Evolutionary conservation across 2,329 filamentous ascomycete species (phyloP).

Genomic region (Colletotrichum tanaceti): DNA sequence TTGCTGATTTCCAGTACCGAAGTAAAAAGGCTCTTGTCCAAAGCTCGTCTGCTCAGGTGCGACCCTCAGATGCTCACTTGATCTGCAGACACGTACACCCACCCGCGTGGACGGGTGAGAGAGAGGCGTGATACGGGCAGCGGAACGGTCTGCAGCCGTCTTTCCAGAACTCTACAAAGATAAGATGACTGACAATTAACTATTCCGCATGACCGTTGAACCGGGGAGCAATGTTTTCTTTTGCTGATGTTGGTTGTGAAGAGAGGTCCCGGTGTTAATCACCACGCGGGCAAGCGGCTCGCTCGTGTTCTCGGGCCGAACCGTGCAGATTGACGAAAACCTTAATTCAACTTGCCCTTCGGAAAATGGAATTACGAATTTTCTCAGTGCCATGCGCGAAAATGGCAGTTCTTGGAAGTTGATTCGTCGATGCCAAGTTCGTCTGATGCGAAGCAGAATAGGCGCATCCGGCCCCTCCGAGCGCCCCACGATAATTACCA

Average conservation of each 20-base stretch:
- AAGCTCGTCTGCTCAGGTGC: neutral
- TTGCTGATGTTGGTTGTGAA: neutral
- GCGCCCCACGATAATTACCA: neutral
- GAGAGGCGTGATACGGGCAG: neutral
- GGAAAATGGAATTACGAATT: slow-evolving; percentile 17
- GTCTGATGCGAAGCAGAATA: slow-evolving; percentile 7
- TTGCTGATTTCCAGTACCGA: neutral
- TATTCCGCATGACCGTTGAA: neutral
- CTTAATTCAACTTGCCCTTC: neutral
- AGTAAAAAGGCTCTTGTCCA: neutral
- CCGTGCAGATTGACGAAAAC: slow-evolving; percentile 32
- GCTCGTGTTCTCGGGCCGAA: slow-evolving; percentile 34
- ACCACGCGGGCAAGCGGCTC: slow-evolving; percentile 18
- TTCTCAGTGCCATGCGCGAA: slow-evolving; percentile 8
- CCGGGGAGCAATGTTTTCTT: neutral
- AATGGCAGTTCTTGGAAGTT: slow-evolving; percentile 8
- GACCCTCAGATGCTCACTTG: neutral
- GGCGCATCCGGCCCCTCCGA: neutral
- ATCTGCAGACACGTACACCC: slow-evolving; percentile 2
- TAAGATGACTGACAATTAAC: neutral
- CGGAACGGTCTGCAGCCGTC: neutral
- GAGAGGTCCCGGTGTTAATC: too few relatives aligned
- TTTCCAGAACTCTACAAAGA: neutral
- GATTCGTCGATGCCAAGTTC: slow-evolving; percentile 7
- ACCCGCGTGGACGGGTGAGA: neutral